Conservation (phyloP, 2,329 filamentous ascomycete species). For the Claviceps africana region DNA sequence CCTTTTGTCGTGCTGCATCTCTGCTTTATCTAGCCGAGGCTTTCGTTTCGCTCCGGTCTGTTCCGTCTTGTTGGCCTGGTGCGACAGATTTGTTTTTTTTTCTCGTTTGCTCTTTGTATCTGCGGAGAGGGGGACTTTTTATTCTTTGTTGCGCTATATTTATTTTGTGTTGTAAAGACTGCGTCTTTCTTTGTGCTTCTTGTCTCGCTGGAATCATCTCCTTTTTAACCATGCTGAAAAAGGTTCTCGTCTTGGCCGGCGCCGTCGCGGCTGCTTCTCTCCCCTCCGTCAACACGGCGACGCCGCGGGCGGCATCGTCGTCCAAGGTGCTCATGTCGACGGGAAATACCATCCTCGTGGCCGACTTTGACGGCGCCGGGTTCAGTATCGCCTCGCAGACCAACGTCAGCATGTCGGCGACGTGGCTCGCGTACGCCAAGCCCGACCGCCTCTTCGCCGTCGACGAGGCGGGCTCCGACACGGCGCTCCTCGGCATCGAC, state of each 20-base stretch:
- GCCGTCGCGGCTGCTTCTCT: not conserved
- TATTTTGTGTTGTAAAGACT: no score
- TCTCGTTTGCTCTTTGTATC: not conserved
- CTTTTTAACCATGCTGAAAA: not conserved
- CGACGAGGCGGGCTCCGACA: constrained; percentile 29
- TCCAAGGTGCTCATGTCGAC: constrained; percentile 25
- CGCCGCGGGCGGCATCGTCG: not conserved
- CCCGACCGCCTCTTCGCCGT: constrained; percentile 30
- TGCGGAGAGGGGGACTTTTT: no score
- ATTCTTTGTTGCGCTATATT: no score
- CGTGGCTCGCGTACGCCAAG: constrained; percentile 31
- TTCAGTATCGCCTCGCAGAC: constrained; percentile 24
- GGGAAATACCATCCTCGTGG: constrained; percentile 25
- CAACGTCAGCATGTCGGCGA: constrained; percentile 24
- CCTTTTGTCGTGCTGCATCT: no score
- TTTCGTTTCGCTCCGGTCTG: no score
- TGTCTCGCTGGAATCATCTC: no score
- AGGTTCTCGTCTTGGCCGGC: not conserved
- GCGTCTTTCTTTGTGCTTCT: no score
- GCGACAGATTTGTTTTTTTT: no score
- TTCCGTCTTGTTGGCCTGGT: no score
- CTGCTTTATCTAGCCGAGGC: no score
- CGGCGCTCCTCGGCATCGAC: constrained; percentile 27
- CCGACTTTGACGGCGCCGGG: constrained; percentile 25
- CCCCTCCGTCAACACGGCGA: not conserved